Evolutionary conservation across 306 rosid genomes (phyloP).

Genomic region (Casuarina cunninghamiana): DNA sequence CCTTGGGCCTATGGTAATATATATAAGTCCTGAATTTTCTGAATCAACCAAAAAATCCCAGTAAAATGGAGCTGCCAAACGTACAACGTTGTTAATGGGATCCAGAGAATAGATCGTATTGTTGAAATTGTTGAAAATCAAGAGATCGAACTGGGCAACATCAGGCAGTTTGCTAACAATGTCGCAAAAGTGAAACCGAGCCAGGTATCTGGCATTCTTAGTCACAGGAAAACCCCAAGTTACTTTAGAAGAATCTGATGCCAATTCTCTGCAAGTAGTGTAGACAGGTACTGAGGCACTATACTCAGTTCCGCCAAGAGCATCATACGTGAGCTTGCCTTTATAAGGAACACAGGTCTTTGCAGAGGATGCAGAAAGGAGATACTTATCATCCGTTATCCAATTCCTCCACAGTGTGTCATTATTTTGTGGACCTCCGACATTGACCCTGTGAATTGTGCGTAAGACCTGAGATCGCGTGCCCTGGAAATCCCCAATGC

Average conservation of each 20-base stretch:
- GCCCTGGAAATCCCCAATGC: neutral
- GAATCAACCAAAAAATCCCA: slow-evolving; percentile 37
- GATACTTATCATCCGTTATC: neutral
- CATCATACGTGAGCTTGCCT: rapidly evolving
- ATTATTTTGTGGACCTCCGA: slow-evolving; percentile 31
- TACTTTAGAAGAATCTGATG: neutral
- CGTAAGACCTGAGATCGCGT: neutral
- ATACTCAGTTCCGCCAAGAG: neutral
- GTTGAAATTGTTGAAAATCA: neutral
- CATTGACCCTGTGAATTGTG: slow-evolving; percentile 36
- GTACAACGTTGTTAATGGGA: neutral
- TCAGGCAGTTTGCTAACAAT: rapidly evolving
- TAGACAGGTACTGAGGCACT: slow-evolving; percentile 36
- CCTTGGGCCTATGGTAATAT: slow-evolving; percentile 4
- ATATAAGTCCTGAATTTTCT: slow-evolving; percentile 22
- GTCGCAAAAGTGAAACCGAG: slow-evolving; percentile 49
- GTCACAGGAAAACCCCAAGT: slow-evolving; percentile 42
- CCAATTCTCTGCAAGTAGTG: slow-evolving; percentile 14
- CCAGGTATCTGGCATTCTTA: slow-evolving; percentile 19
- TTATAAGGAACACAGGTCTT: neutral
- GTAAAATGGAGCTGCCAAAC: slow-evolving; percentile 22
- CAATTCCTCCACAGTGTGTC: neutral
- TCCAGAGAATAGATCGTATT: rapidly evolving
- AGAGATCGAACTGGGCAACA: neutral
- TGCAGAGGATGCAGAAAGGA: neutral